These are phyloP conservation scores for Scutellaria minor DNA, from an alignment of 257 asterid genomes.

Conservation along the genomic window DNA sequence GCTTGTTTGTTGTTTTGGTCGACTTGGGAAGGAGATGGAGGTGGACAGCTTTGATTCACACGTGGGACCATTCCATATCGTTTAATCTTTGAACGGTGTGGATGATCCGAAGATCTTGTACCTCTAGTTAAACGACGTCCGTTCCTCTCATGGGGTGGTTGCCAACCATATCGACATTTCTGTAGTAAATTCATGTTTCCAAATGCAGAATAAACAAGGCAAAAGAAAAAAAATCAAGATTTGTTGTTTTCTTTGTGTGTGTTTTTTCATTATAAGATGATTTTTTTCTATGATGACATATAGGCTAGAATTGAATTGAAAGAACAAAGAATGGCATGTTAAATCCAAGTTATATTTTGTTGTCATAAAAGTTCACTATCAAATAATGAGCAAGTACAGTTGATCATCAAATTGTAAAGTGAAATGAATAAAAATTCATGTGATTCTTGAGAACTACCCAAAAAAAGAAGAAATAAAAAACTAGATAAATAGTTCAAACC, in stretches of 20 bases:
- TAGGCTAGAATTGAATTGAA: no score
- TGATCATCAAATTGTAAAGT: no score
- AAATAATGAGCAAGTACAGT: no score
- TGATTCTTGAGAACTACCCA: no score
- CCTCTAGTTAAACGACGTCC: neutral
- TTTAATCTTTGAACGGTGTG: constrained; percentile 1
- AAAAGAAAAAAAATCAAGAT: neutral
- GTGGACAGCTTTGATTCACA: constrained; percentile 5
- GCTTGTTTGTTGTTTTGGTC: neutral
- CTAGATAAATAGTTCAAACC: neutral
- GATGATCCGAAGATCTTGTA: neutral
- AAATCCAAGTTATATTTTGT: no score
- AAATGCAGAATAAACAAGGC: neutral
- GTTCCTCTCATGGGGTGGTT: constrained; percentile 18
- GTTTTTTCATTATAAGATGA: no score
- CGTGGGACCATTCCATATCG: constrained; percentile 32
- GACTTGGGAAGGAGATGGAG: neutral
- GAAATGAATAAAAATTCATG: no score
- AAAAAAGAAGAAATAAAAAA: neutral
- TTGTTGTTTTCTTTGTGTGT: no score
- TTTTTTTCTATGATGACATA: no score
- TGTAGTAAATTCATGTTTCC: constrained; percentile 1
- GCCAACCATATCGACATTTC: constrained; percentile 44
- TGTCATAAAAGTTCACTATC: no score
- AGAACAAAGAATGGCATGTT: no score